Conservation (phyloP, 768 basidiomycete genomes). For the Lactarius akahatsu region DNA sequence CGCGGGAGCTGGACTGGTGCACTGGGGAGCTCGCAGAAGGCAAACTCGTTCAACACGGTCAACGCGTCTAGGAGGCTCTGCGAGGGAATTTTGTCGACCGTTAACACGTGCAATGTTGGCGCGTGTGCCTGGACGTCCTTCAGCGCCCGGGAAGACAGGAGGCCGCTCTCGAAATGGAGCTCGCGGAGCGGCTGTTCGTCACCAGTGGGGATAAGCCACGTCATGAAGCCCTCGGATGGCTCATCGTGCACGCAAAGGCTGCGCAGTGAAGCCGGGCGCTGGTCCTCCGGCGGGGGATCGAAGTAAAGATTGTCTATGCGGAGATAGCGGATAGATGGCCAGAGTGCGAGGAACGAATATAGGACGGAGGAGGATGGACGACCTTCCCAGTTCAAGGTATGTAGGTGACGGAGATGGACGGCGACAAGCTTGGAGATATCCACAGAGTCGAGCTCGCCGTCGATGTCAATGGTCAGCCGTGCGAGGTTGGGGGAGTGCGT, state of each 20-base stretch:
- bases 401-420: conserved; percentile 20
- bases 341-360: conserved; percentile 16
- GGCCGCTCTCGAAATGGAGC: conserved; percentile 17
- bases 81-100: conserved; percentile 18
- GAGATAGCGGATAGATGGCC: conserved; percentile 24
- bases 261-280: conserved; percentile 11
- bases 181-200: conserved; percentile 21
- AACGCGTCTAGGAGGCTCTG: conserved; percentile 21
- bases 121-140: conserved; percentile 10
- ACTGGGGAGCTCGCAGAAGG: conserved; percentile 14
- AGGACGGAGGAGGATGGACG: conserved; percentile 21
- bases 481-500: conserved; percentile 15
- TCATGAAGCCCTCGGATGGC: conserved; percentile 16
- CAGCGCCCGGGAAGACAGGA: background rate
- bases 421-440: conserved; percentile 10
- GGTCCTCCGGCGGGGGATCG: conserved; percentile 17
- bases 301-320: conserved; percentile 18
- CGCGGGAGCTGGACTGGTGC: conserved; percentile 10
- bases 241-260: conserved; percentile 18
- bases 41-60: conserved; percentile 15
- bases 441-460: conserved; percentile 18
- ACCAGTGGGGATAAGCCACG: conserved; percentile 12
- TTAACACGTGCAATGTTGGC: conserved; percentile 14
- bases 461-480: conserved; percentile 23
- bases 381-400: conserved; percentile 25